These are phyloP conservation scores for Ceratorhiza oryzae-sativae DNA, from an alignment of 1,284 basidiomycete genomes.

Conservation along the genomic window DNA sequence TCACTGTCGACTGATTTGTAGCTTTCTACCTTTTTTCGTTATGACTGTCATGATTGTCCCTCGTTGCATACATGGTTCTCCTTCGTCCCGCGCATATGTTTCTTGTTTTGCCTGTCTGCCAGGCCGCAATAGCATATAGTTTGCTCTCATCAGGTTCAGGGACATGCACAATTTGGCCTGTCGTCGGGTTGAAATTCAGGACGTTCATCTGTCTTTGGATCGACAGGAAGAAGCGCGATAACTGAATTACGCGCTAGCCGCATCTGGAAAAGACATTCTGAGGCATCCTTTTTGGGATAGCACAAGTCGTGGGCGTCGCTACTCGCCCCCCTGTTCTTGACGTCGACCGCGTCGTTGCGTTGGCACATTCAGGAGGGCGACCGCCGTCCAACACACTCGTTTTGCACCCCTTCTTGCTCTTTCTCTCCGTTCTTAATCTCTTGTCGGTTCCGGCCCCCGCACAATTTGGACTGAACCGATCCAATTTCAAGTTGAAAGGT, in stretches of 20 bases:
- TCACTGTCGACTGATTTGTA: conserved; percentile 16
- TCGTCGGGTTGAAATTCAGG: background rate
- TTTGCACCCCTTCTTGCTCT: background rate
- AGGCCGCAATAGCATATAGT: conserved; percentile 36
- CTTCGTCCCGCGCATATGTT: conserved; percentile 21
- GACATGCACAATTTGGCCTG: background rate
- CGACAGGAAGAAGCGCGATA: conserved; percentile 14
- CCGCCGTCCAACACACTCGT: conserved; percentile 31
- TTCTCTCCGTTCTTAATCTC: background rate
- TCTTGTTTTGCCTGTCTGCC: conserved; percentile 10
- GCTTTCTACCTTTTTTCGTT: conserved; percentile 35
- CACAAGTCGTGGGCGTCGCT: background rate
- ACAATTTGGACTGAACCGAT: background rate
- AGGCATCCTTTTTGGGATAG: background rate
- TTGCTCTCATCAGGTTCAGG: background rate
- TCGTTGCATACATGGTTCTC: conserved; percentile 10
- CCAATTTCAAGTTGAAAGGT: conserved; percentile 35
- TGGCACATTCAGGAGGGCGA: background rate
- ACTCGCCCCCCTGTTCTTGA: background rate
- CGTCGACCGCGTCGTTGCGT: background rate
- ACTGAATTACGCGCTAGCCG: conserved; percentile 1
- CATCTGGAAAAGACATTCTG: conserved; percentile 4
- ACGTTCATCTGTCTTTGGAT: conserved; percentile 10
- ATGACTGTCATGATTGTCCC: conserved; percentile 23
- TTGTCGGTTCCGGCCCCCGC: background rate